These are phyloP conservation scores for Trypanosoma cruzi DNA, from an alignment of 208 protist species.

Conservation along the genomic window DNA sequence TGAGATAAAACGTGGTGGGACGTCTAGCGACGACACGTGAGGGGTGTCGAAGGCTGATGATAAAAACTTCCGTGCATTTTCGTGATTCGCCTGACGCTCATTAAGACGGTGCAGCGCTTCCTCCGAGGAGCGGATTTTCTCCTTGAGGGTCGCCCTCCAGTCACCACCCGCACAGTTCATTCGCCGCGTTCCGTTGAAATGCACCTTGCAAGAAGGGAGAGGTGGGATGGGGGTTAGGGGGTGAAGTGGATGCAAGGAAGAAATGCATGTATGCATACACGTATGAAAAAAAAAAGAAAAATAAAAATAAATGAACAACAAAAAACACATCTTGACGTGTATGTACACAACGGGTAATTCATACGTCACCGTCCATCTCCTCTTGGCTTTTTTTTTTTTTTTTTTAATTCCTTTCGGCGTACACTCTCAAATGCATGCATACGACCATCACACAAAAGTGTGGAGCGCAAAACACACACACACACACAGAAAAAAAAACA, in stretches of 20 bases:
- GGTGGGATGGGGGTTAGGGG: too few species aligned
- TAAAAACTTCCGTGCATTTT: slow-evolving; percentile 32
- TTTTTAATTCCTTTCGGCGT: too few species aligned
- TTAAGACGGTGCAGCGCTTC: slow-evolving; percentile 54
- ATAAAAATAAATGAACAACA: too few species aligned
- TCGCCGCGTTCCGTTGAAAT: background rate
- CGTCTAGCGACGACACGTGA: background rate
- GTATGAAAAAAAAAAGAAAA: background rate
- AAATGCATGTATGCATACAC: slow-evolving; percentile 4
- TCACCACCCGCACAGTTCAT: slow-evolving; percentile 10
- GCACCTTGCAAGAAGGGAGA: background rate
- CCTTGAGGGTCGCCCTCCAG: slow-evolving; percentile 16
- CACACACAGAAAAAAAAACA: background rate
- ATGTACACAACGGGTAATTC: too few species aligned
- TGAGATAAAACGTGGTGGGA: background rate
- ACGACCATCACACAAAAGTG: background rate
- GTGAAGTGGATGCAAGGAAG: too few species aligned
- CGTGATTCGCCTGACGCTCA: slow-evolving; percentile 36
- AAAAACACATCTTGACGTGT: too few species aligned
- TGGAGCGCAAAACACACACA: too few species aligned
- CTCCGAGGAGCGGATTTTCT: slow-evolving; percentile 50
- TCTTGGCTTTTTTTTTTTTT: too few species aligned
- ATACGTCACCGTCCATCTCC: too few species aligned
- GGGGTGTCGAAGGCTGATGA: slow-evolving; percentile 28
- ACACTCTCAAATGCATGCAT: background rate